These are phyloP conservation scores for Medicago lupulina DNA, from an alignment of 306 rosid species.

Conservation along the genomic window DNA sequence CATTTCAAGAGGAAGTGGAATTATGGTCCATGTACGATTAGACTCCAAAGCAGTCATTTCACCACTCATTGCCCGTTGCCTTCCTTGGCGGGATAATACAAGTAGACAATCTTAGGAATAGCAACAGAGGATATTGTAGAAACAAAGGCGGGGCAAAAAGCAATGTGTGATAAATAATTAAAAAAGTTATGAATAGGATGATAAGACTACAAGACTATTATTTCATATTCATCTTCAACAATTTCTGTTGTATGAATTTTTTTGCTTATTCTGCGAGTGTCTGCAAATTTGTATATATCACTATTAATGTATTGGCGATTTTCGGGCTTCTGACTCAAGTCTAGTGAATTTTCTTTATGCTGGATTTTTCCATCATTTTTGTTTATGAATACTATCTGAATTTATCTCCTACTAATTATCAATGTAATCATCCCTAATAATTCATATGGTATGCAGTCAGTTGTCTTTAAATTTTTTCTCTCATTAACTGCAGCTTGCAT, in stretches of 20 bases:
- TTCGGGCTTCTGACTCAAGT: conserved; percentile 24
- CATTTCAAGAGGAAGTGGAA: not conserved
- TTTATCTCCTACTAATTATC: conserved; percentile 21
- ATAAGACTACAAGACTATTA: not conserved
- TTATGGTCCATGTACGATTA: not conserved
- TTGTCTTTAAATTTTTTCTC: conserved; percentile 35
- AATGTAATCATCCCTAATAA: conserved; percentile 24
- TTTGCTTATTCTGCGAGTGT: not conserved
- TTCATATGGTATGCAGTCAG: conserved; percentile 32
- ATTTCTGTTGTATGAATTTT: conserved; percentile 8
- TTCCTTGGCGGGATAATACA: not conserved
- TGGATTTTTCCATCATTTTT: conserved; percentile 19
- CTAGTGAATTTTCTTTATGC: not conserved
- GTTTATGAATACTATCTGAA: conserved; percentile 9
- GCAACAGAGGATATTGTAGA: not conserved
- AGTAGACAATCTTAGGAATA: not conserved
- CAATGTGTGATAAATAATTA: not conserved
- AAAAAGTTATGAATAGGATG: not conserved
- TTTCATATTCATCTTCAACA: conserved; percentile 30
- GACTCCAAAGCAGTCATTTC: conserved; percentile 4
- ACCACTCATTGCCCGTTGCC: not conserved
- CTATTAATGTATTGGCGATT: not conserved
- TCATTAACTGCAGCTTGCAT: conserved; percentile 77
- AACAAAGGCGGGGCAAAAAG: not conserved
- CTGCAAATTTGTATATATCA: not conserved